A percentile compares a stretch with the other conserved stretches of the same genome.
phyloP scores from a whole-genome alignment of 345 rosid genomes.

The Dipteronia sinensis region DNA sequence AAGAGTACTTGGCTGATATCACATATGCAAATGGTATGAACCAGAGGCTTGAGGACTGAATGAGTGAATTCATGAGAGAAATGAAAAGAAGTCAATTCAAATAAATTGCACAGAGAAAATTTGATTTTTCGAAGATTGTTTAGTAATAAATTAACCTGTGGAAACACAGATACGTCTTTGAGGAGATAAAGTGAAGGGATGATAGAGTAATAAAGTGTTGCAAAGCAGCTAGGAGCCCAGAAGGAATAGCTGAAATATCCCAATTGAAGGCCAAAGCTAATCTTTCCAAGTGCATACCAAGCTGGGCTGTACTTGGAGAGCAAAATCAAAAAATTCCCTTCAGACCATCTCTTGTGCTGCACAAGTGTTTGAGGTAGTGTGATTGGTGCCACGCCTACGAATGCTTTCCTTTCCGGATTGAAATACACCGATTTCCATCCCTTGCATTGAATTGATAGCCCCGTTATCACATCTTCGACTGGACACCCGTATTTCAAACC shows the following conservation, averaged over 20 bases:
- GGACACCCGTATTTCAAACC: slow-evolving; percentile 73
- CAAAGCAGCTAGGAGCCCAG: slow-evolving; percentile 62
- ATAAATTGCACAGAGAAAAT: background rate
- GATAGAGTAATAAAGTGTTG: slow-evolving; percentile 48
- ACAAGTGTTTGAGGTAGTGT: slow-evolving; percentile 61
- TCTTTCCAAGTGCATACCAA: slow-evolving; percentile 53
- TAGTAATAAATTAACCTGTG: slow-evolving; percentile 41
- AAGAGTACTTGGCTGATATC: slow-evolving; percentile 27
- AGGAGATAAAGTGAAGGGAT: slow-evolving; percentile 65
- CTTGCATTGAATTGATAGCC: slow-evolving; percentile 60
- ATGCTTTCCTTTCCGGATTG: slow-evolving; percentile 58
- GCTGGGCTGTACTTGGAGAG: slow-evolving; percentile 62
- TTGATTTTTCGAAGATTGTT: background rate
- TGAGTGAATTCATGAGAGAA: slow-evolving; percentile 25
- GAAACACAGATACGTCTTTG: slow-evolving; percentile 66
- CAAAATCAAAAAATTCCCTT: slow-evolving; percentile 67
- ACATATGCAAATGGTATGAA: slow-evolving; percentile 58
- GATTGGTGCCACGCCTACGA: slow-evolving; percentile 59
- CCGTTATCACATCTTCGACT: slow-evolving; percentile 89
- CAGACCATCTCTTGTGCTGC: slow-evolving; percentile 84
- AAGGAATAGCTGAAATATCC: slow-evolving; percentile 46
- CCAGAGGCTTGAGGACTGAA: slow-evolving; percentile 62
- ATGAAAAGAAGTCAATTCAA: background rate
- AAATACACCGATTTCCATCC: slow-evolving; percentile 79
- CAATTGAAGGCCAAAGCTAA: slow-evolving; percentile 52